These are phyloP conservation scores for Oenanthe javanica DNA, from an alignment of 140 eudicot species.

Conservation along the genomic window DNA sequence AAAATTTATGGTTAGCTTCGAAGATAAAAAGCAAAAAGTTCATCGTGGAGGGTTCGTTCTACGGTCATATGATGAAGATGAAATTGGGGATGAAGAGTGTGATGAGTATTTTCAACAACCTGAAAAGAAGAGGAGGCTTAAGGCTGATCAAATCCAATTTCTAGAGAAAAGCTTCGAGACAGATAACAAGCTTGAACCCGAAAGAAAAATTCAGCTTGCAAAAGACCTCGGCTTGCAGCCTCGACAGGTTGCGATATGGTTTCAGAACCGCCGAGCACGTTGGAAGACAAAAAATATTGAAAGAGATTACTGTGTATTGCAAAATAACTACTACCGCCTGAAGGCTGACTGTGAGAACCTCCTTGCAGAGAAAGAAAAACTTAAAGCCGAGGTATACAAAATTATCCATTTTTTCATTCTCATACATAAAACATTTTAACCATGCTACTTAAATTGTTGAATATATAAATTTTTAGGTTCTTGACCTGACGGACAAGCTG, in stretches of 20 bases:
- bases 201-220: slow-evolving; percentile 53
- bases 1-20: background rate
- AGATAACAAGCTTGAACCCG: slow-evolving; percentile 50
- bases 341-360: background rate
- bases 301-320: background rate
- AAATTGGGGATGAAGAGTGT: background rate
- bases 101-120: background rate
- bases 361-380: background rate
- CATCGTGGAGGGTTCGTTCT: background rate
- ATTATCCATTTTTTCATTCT: background rate
- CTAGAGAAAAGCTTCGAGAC: slow-evolving; percentile 51
- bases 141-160: slow-evolving; percentile 42
- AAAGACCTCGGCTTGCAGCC: slow-evolving; percentile 60
- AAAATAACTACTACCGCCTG: background rate
- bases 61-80: background rate
- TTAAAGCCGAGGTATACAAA: background rate
- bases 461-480: slow-evolving; percentile 36
- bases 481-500: slow-evolving; percentile 41
- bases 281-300: slow-evolving; percentile 32
- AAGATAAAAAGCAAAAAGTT: background rate
- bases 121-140: background rate
- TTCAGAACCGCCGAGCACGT: slow-evolving; percentile 65
- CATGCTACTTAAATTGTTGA: background rate
- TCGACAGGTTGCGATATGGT: slow-evolving; percentile 75
- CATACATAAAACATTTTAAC: background rate